Evolutionary conservation across 2,329 filamentous ascomycete genomes (phyloP), one percentile per base, ranked within the genome.

Genomic region (Ophiostoma populinum): DNA sequence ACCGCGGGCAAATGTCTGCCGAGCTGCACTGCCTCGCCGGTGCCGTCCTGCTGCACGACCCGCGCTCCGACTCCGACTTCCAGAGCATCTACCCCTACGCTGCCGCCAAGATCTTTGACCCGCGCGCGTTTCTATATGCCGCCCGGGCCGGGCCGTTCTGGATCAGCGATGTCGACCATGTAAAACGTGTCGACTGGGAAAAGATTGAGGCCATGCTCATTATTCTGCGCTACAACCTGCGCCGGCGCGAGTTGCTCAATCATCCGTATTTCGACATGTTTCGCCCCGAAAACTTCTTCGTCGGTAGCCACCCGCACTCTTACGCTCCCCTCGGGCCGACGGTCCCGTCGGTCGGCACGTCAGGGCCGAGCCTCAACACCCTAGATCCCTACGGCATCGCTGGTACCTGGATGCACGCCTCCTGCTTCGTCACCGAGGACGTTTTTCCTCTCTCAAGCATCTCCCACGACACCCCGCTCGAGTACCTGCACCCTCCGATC

Each of bases 131-230:
- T 51, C 77, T 67, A 0, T 50, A 56, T 2, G 50, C 53, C 18
- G 75, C 66, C 1, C 51, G 61, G 24, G 86, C 80, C 79, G 80
- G 80, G 0, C 80, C 80, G 0, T 86, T 81, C 46, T 56, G 65
- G 47, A 57, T 67, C 33, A 78, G 85, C 47, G 69, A 65, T 2
- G 63, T 59, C 3, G 63, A 62, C 35, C 52, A 55, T 5, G 30
- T 32, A n/a, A n/a, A n/a, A n/a, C n/a, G n/a, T n/a, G 74, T 81
- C 0, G 79, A 87, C 52, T 87, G 80, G 80, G 78, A 86, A 52
- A 81, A 80, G 55, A 56, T 85, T 9, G 80, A 86, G 52, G 73
- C 76, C 7, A 67, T 44, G 36, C 69, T 83, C 61, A 58, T 85
- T 4, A 70, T 77, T 2, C 52, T 86, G 4, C 67, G 66, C 4